Conservation (phyloP, 2,329 filamentous ascomycete species). For the Penicillium sp. region DNA sequence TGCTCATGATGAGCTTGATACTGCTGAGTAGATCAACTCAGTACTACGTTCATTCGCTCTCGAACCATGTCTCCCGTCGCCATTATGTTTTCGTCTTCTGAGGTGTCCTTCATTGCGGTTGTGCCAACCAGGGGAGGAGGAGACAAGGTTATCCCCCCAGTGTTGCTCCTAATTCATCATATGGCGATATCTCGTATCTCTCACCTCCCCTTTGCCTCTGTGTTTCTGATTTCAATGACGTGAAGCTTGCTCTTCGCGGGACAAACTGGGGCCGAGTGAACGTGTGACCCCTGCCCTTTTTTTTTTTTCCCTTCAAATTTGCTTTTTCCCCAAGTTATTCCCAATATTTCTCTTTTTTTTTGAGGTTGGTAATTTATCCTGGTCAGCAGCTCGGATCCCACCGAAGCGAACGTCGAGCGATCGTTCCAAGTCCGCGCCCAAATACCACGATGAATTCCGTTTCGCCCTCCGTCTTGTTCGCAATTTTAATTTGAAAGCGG, state of each 20-base stretch:
- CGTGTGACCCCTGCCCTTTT: slow-evolving; percentile 5
- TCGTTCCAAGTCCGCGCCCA: slow-evolving; percentile 20
- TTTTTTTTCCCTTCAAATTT: neutral
- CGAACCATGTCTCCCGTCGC: neutral
- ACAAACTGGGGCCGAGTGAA: slow-evolving; percentile 1
- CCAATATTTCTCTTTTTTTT: slow-evolving; percentile 6
- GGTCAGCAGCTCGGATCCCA: slow-evolving; percentile 28
- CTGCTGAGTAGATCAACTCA: slow-evolving; percentile 66
- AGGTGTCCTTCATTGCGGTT: neutral
- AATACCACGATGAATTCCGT: slow-evolving; percentile 22
- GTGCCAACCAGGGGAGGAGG: neutral
- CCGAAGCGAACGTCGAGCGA: slow-evolving; percentile 28
- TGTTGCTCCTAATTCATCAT: neutral
- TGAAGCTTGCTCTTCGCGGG: neutral
- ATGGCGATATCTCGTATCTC: neutral
- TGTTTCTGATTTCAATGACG: slow-evolving; percentile 2
- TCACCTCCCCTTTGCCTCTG: neutral
- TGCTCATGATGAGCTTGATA: slow-evolving; percentile 91
- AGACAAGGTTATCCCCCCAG: neutral
- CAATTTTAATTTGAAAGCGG: slow-evolving; percentile 21
- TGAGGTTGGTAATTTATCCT: slow-evolving; percentile 25
- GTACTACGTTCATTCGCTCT: slow-evolving; percentile 8
- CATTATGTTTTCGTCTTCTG: neutral
- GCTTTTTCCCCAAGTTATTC: slow-evolving; percentile 1
- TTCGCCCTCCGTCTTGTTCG: slow-evolving; percentile 22